phyloP scores from a whole-genome alignment of 805 yeast species.

The Wickerhamiella azyma region DNA sequence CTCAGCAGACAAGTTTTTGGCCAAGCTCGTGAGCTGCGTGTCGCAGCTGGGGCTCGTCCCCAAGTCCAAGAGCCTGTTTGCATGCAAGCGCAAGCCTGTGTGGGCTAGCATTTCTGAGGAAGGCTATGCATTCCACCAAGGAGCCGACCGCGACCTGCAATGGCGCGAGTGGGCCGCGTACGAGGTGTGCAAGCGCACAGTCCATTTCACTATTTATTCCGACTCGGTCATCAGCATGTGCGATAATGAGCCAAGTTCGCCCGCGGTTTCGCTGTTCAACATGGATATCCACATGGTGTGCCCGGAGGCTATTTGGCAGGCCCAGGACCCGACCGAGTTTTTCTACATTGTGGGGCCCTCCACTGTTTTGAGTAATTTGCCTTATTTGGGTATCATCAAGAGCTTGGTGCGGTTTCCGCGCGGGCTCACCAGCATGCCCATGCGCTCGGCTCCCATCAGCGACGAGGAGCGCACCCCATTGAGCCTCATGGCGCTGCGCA shows the following conservation, averaged over 20 bases:
- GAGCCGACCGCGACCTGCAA: constrained; percentile 21
- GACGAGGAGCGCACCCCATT: constrained; percentile 6
- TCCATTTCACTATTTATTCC: constrained; percentile 20
- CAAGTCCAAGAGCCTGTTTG: neutral
- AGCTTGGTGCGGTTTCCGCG: constrained; percentile 20
- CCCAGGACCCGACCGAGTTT: constrained; percentile 19
- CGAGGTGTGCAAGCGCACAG: constrained; percentile 31
- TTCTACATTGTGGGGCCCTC: constrained; percentile 19
- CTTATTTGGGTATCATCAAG: constrained; percentile 23
- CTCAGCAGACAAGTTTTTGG: constrained; percentile 18
- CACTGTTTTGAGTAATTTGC: constrained; percentile 17
- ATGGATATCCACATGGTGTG: constrained; percentile 23
- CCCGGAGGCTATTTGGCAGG: constrained; percentile 22
- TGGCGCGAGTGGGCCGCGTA: constrained; percentile 37
- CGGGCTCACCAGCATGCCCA: neutral
- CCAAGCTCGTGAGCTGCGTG: constrained; percentile 16
- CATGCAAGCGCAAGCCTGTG: constrained; percentile 14
- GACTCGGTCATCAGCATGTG: constrained; percentile 14
- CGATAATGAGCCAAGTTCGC: neutral
- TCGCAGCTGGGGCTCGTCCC: constrained; percentile 12
- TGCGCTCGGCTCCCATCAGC: neutral
- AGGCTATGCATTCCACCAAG: constrained; percentile 20
- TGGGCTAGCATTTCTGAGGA: constrained; percentile 18
- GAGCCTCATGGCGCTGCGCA: constrained; percentile 17
- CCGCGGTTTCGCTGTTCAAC: constrained; percentile 20